phyloP scores from a whole-genome alignment of 2,329 filamentous ascomycete genomes.

The Aspergillus tubingensis region DNA sequence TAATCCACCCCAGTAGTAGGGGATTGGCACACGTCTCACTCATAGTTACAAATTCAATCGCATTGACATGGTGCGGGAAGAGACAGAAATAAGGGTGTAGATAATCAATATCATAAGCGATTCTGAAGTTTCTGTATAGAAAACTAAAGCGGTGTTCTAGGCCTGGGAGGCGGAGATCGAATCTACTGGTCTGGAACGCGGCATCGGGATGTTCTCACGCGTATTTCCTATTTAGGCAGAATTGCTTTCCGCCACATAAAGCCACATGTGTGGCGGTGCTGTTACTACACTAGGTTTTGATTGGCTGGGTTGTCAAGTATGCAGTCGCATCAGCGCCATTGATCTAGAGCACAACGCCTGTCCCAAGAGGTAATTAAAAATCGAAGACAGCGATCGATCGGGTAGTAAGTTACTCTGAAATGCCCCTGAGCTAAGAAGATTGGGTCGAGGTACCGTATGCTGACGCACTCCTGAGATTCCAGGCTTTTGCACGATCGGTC shows the following conservation, averaged over 20 bases:
- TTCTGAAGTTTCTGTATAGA: not conserved
- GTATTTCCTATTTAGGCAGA: constrained; percentile 14
- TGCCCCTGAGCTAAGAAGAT: no score
- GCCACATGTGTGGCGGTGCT: constrained; percentile 2
- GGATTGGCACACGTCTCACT: constrained; percentile 63
- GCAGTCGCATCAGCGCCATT: not conserved
- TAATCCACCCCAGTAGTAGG: constrained; percentile 70
- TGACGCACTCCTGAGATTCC: not conserved
- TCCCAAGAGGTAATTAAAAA: no score
- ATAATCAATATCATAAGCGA: not conserved
- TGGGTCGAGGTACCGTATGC: not conserved
- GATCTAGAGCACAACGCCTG: no score
- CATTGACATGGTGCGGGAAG: not conserved
- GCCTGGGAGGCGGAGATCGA: not conserved
- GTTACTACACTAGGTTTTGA: not conserved
- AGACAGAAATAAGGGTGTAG: not conserved
- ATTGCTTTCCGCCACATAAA: constrained; percentile 9
- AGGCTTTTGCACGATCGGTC: not conserved
- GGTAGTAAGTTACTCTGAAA: no score
- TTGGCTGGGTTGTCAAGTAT: not conserved
- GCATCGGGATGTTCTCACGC: constrained; percentile 14
- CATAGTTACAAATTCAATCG: constrained; percentile 11
- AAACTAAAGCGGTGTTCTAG: not conserved
- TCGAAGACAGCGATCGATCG: no score
- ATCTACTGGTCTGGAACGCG: not conserved